A percentile compares a stretch with the other conserved stretches of the same genome.
phyloP scores from a whole-genome alignment of 176 grass and related monocot genomes.

The Saccharum spontaneum region DNA sequence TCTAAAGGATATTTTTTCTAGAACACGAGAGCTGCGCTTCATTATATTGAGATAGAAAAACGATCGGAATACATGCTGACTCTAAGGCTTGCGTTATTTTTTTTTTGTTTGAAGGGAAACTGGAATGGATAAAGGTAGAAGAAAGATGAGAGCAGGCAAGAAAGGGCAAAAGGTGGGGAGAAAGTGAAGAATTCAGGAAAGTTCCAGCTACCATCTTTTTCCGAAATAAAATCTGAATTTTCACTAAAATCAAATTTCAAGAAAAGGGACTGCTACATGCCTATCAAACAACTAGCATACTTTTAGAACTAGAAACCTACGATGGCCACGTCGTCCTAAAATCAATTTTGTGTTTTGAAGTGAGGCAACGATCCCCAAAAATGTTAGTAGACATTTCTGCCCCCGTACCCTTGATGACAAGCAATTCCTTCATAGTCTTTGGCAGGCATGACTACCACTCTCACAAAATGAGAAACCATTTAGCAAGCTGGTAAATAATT shows the following conservation, averaged over 20 bases:
- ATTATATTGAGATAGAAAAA: background rate
- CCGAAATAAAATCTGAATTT: background rate
- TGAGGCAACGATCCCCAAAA: background rate
- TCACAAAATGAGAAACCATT: background rate
- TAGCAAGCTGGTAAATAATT: background rate
- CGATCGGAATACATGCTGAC: background rate
- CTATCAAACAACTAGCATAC: background rate
- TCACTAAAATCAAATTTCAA: background rate
- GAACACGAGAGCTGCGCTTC: background rate
- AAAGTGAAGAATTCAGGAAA: constrained; percentile 33
- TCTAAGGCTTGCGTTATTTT: background rate
- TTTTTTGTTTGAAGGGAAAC: background rate
- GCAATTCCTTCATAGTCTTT: background rate
- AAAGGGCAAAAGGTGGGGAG: background rate
- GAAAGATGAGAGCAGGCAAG: background rate
- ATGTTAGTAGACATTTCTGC: background rate
- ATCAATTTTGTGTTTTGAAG: background rate
- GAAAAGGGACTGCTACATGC: background rate
- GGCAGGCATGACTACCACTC: background rate
- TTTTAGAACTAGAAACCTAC: background rate
- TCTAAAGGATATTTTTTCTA: background rate
- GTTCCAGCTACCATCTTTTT: constrained; percentile 18
- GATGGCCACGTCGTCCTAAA: background rate
- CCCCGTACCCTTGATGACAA: background rate
- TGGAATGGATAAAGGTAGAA: constrained; percentile 26